phyloP scores from a whole-genome alignment of 108 stramenopile genomes.

The Skeletonema tropicum region DNA sequence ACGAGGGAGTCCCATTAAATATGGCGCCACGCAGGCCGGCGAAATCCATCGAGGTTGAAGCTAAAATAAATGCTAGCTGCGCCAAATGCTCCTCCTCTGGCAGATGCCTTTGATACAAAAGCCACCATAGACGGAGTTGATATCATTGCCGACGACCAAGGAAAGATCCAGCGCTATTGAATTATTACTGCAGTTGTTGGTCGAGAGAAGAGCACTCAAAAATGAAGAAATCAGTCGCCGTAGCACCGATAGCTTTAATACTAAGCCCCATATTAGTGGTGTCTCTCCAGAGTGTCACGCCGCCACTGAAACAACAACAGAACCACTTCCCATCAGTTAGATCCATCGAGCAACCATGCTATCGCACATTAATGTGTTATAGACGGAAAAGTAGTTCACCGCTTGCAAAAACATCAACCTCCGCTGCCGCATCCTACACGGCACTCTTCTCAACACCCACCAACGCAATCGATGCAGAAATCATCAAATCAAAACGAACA shows the following conservation, averaged over 20 bases:
- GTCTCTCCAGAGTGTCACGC: neutral
- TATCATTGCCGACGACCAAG: neutral
- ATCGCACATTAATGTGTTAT: neutral
- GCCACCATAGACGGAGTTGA: neutral
- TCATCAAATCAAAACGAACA: neutral
- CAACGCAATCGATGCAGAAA: conserved; percentile 30
- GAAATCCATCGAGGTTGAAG: neutral
- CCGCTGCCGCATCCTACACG: neutral
- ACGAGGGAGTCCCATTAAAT: neutral
- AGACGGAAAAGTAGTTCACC: neutral
- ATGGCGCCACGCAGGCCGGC: neutral
- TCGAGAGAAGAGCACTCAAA: neutral
- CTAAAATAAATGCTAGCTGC: too few species aligned
- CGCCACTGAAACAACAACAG: neutral
- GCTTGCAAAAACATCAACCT: neutral
- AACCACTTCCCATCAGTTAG: neutral
- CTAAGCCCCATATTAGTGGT: neutral
- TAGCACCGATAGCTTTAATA: neutral
- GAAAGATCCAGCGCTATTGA: neutral
- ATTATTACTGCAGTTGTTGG: neutral
- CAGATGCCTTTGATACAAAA: neutral
- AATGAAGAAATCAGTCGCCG: neutral
- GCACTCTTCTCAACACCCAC: conserved; percentile 7
- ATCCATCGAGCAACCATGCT: neutral
- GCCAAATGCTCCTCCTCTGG: neutral